A percentile compares a stretch with the other conserved stretches of the same genome.
Evolutionary conservation across 208 protist species (phyloP).

Genomic region (Trypanosomatidae sp.): DNA sequence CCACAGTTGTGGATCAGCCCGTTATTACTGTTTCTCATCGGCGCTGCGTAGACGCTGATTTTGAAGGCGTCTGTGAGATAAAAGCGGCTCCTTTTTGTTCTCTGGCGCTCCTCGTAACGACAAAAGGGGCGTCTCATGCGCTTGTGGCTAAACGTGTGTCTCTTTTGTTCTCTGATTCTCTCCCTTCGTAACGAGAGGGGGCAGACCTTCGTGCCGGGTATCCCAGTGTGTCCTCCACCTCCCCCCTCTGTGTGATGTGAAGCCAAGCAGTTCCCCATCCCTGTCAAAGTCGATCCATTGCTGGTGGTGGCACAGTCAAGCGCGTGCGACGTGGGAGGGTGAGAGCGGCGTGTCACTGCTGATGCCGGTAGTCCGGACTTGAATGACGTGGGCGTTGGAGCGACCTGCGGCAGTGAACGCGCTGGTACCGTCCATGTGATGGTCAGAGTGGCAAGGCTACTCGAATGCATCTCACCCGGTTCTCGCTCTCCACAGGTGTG

Average conservation of each 20-base stretch:
- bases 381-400: background rate
- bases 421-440: background rate
- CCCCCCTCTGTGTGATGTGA: background rate
- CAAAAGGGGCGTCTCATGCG: background rate
- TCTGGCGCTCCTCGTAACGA: background rate
- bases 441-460: background rate
- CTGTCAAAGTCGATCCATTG: background rate
- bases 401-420: background rate
- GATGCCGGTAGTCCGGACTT: background rate
- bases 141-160: background rate
- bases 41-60: background rate
- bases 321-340: background rate
- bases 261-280: background rate
- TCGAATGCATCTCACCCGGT: background rate
- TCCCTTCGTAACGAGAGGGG: no score
- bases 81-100: background rate
- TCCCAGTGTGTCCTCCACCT: background rate
- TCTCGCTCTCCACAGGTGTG: background rate
- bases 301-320: background rate
- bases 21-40: background rate
- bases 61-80: background rate
- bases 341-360: background rate
- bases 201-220: no score
- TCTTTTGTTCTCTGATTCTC: background rate
- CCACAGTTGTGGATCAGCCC: background rate